These are phyloP conservation scores for Hypoxylon fragiforme DNA, from an alignment of 495 filamentous ascomycete species.

Conservation along the genomic window DNA sequence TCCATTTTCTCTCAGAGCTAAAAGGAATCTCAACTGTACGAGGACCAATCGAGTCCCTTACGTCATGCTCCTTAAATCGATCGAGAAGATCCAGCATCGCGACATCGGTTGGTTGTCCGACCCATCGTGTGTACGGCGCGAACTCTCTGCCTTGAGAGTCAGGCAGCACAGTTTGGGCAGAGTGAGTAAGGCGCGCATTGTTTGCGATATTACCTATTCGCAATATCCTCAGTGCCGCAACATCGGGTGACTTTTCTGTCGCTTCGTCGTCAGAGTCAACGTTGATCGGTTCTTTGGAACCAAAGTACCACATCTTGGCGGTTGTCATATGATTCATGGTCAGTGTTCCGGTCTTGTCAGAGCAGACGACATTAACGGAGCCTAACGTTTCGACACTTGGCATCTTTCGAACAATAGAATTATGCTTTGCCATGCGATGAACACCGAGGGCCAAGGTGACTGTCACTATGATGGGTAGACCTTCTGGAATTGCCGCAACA, in stretches of 20 bases:
- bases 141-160: conserved; percentile 68
- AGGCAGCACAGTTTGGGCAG: conserved; percentile 74
- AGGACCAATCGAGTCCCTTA: conserved; percentile 77
- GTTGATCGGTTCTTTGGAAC: conserved; percentile 68
- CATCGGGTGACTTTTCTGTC: conserved; percentile 61
- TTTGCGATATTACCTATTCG: conserved; percentile 95
- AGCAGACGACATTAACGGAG: conserved; percentile 97
- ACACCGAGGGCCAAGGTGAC: conserved; percentile 94
- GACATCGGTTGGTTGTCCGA: conserved; percentile 96
- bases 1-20: conserved; percentile 98
- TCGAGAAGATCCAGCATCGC: conserved; percentile 92
- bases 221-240: conserved; percentile 75
- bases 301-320: conserved; percentile 94
- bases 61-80: conserved; percentile 84
- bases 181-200: conserved; percentile 77
- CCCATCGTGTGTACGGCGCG: conserved; percentile 80
- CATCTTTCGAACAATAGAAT: conserved; percentile 91
- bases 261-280: conserved; percentile 71
- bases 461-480: conserved; percentile 95
- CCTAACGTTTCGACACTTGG: conserved; percentile 98
- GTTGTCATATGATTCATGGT: conserved; percentile 99
- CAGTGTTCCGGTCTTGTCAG: conserved; percentile 95
- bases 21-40: conserved; percentile 87
- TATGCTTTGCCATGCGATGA: conserved; percentile 88
- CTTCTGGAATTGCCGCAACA: conserved; percentile 96